phyloP scores from a whole-genome alignment of 1,284 basidiomycete species.

The Flammula alnicola region DNA sequence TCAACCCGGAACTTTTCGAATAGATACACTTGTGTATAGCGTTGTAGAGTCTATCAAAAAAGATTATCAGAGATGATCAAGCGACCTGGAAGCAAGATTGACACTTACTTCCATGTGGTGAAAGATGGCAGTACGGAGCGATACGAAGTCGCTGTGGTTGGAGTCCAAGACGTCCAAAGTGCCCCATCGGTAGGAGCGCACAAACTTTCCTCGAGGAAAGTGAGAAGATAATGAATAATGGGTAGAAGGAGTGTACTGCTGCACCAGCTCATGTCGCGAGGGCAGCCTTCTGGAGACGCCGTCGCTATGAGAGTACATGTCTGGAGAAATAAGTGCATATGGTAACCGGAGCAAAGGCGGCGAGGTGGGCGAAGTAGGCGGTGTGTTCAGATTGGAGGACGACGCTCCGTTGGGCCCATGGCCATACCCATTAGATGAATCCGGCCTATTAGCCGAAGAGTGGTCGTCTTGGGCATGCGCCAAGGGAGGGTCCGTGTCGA shows the following conservation, averaged over 20 bases:
- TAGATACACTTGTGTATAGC: constrained; percentile 81
- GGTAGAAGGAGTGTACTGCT: constrained; percentile 66
- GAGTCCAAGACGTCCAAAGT: constrained; percentile 77
- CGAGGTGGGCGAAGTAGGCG: constrained; percentile 63
- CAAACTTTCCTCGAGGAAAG: constrained; percentile 64
- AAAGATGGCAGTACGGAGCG: constrained; percentile 75
- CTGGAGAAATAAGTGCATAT: constrained; percentile 80
- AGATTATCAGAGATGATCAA: constrained; percentile 21
- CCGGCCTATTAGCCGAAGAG: constrained; percentile 43
- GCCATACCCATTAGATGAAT: constrained; percentile 53
- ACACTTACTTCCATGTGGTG: constrained; percentile 78
- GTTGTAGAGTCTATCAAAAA: constrained; percentile 69
- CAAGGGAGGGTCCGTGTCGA: constrained; percentile 68
- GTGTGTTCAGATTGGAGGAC: constrained; percentile 47
- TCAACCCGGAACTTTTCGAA: constrained; percentile 77
- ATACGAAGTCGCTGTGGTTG: constrained; percentile 76
- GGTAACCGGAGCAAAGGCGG: constrained; percentile 67
- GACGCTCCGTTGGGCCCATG: constrained; percentile 53
- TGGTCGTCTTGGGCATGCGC: constrained; percentile 47
- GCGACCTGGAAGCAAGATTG: constrained; percentile 8
- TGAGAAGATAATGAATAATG: constrained; percentile 42
- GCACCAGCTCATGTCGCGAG: constrained; percentile 68
- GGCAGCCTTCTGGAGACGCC: constrained; percentile 61
- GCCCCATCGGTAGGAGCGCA: constrained; percentile 79
- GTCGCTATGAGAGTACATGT: constrained; percentile 78